Percentiles rank a stretch among this genome's conserved stretches.
Conservation (phyloP, 257 asterid species). For the Gardenia jasminoides region DNA sequence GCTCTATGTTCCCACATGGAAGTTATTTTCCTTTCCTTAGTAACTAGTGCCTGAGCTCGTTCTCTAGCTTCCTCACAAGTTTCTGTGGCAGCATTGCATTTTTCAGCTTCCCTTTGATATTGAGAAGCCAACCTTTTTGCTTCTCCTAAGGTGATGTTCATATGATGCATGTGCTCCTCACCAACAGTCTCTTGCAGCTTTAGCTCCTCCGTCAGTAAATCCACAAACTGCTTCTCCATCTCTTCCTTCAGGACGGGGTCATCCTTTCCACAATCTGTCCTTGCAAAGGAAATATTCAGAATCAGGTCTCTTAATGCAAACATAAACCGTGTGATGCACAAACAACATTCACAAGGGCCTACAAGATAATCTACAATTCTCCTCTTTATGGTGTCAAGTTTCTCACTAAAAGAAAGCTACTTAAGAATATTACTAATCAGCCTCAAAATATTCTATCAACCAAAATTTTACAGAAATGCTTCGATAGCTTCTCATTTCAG, state of each 20-base stretch:
- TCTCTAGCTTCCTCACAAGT: conserved; percentile 93
- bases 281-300: conserved; percentile 12
- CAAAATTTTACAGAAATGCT: background rate
- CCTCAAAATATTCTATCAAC: background rate
- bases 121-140: conserved; percentile 83
- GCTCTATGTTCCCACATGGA: conserved; percentile 82
- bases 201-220: conserved; percentile 80
- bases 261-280: conserved; percentile 83
- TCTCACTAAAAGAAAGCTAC: background rate
- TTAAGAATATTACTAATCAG: background rate
- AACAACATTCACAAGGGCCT: background rate
- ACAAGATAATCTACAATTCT: background rate
- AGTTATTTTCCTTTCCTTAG: conserved; percentile 75
- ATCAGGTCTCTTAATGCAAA: background rate
- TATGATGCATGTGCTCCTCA: conserved; percentile 66
- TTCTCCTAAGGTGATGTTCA: conserved; percentile 79
- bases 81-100: conserved; percentile 86
- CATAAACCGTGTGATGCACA: background rate
- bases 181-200: conserved; percentile 71
- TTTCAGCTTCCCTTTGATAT: conserved; percentile 83
- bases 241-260: conserved; percentile 92
- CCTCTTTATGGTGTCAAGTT: background rate
- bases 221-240: conserved; percentile 90
- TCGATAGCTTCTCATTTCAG: background rate
- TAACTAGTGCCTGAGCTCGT: conserved; percentile 57